phyloP scores from a whole-genome alignment of 2,329 filamentous ascomycete species.

The Xylaria sp. region DNA sequence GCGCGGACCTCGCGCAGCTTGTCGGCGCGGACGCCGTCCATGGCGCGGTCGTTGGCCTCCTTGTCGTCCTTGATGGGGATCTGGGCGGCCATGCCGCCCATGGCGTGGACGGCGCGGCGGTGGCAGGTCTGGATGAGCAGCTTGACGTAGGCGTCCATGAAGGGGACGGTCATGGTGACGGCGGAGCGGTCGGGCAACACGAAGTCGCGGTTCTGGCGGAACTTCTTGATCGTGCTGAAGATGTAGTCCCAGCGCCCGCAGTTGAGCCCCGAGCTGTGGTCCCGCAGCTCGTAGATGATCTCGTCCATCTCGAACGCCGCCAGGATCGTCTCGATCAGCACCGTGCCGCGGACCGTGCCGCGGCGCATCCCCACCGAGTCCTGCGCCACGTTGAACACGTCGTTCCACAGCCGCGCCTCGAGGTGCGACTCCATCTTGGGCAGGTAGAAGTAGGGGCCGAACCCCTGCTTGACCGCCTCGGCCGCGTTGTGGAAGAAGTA shows the following conservation, averaged over 20 bases:
- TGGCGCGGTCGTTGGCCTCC: constrained; percentile 87
- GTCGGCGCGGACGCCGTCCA: constrained; percentile 90
- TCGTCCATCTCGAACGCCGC: constrained; percentile 99
- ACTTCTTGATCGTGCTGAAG: constrained; percentile 99
- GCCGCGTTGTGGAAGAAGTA: constrained; percentile 99
- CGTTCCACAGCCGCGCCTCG: constrained; percentile 97
- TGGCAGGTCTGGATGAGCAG: constrained; percentile 98
- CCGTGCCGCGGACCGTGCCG: constrained; percentile 91
- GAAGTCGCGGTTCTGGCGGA: constrained; percentile 92
- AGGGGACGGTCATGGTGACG: constrained; percentile 97
- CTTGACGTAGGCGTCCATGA: constrained; percentile 96
- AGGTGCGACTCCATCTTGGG: constrained; percentile 98
- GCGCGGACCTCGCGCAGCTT: constrained; percentile 95
- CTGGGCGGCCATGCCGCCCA: constrained; percentile 98
- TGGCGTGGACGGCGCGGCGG: constrained; percentile 93
- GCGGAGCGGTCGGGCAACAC: constrained; percentile 87
- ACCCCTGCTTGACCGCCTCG: constrained; percentile 81
- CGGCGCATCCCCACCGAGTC: constrained; percentile 88
- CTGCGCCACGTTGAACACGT: constrained; percentile 93
- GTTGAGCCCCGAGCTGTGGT: constrained; percentile 95
- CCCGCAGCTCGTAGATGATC: constrained; percentile 98
- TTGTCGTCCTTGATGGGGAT: constrained; percentile 97
- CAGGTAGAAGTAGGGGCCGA: constrained; percentile 96
- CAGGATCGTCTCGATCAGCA: constrained; percentile 96
- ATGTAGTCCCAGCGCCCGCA: constrained; percentile 99